These are phyloP conservation scores for Fonsecaea pugnacius DNA, from an alignment of 2,329 filamentous ascomycete species.

Conservation along the genomic window DNA sequence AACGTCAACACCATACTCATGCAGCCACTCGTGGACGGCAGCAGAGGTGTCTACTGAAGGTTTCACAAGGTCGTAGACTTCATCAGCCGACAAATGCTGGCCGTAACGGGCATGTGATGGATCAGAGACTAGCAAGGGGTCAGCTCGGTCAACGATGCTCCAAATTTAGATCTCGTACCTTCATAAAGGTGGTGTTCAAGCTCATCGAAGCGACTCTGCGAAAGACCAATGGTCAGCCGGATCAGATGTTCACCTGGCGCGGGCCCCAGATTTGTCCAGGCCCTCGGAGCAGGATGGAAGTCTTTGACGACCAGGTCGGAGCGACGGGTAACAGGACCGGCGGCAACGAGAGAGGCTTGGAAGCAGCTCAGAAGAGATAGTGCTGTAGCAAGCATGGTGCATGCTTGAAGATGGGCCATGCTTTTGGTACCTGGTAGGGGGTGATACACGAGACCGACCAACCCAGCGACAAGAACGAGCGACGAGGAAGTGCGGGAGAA, in stretches of 20 bases:
- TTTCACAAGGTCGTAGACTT: conserved; percentile 33
- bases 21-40: conserved; percentile 35
- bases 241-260: conserved; percentile 57
- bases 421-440: not conserved
- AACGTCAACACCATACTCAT: conserved; percentile 55
- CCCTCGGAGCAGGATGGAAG: conserved; percentile 55
- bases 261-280: conserved; percentile 55
- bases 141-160: not conserved
- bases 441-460: not conserved
- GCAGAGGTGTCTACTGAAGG: conserved; percentile 29
- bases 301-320: conserved; percentile 61
- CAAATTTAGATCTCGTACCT: conserved; percentile 11
- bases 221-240: conserved; percentile 62
- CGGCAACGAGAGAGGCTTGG: conserved; percentile 22
- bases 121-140: conserved; percentile 27
- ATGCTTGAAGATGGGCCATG: conserved; percentile 19
- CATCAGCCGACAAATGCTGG: conserved; percentile 33
- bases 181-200: conserved; percentile 34
- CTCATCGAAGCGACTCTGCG: conserved; percentile 43
- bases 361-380: conserved; percentile 27
- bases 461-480: conserved; percentile 7
- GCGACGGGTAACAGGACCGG: conserved; percentile 36
- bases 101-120: conserved; percentile 31
- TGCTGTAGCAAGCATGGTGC: conserved; percentile 17
- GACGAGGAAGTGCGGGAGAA: conserved; percentile 2